These are phyloP conservation scores for Rhizopus microsporus DNA, from an alignment of 371 early-diverging fungal genomes.

Conservation along the genomic window DNA sequence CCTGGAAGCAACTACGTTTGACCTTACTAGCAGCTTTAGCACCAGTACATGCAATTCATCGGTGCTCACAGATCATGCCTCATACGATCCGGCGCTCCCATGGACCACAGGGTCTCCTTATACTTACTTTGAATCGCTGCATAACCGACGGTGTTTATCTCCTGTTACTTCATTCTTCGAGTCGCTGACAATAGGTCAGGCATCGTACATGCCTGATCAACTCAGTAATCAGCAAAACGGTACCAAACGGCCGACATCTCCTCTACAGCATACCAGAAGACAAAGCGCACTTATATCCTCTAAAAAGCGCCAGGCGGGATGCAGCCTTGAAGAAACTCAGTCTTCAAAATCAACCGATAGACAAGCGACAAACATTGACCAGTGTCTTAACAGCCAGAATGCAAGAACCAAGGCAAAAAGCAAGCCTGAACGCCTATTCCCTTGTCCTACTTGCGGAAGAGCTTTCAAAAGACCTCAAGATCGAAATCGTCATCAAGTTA, in stretches of 20 bases:
- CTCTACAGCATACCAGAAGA: background rate
- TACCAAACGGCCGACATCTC: background rate
- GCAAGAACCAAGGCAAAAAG: background rate
- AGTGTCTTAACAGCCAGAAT: background rate
- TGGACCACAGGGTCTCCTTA: background rate
- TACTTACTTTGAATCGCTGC: background rate
- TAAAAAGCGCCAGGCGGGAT: no score
- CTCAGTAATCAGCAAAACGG: no score
- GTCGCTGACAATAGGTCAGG: background rate
- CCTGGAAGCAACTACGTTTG: background rate
- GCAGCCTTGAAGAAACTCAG: no score
- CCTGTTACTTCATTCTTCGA: background rate
- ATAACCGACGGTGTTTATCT: background rate
- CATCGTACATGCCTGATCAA: background rate
- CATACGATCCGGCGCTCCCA: background rate
- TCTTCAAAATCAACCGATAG: background rate
- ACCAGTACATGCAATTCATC: conserved; percentile 2
- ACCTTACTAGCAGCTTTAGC: background rate
- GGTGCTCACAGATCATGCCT: background rate
- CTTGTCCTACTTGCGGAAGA: background rate
- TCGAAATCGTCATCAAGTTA: background rate
- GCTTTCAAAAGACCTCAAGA: background rate
- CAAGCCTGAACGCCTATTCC: background rate
- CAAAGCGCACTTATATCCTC: background rate
- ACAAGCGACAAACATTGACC: background rate